Evolutionary conservation across 495 filamentous ascomycete genomes (phyloP).

Genomic region (Pseudomonodictys pantanalensis): DNA sequence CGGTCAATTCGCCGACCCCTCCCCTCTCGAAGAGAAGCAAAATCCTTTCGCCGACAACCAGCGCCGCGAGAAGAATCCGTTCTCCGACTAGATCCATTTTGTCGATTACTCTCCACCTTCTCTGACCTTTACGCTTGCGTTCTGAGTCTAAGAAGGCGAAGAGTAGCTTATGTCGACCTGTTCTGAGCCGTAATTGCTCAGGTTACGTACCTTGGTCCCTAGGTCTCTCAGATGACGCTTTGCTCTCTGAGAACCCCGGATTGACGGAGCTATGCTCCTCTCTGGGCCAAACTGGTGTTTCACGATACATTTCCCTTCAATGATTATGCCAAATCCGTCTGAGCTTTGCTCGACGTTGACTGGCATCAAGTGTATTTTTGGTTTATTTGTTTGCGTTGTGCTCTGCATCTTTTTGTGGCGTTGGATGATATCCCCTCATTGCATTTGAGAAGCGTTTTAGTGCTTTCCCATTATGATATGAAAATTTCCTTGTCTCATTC

Average conservation of each 20-base stretch:
- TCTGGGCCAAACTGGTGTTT: constrained; percentile 31
- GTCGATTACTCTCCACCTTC: constrained; percentile 33
- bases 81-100: constrained; percentile 35
- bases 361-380: constrained; percentile 24
- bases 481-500: constrained; percentile 1
- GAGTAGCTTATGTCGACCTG: constrained; percentile 29
- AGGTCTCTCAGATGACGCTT: constrained; percentile 23
- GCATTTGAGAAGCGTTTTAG: constrained; percentile 26
- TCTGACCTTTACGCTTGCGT: constrained; percentile 40
- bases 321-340: background rate
- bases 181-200: constrained; percentile 41
- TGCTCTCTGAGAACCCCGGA: constrained; percentile 21
- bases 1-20: constrained; percentile 36
- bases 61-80: constrained; percentile 38
- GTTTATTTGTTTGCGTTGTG: constrained; percentile 37
- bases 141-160: constrained; percentile 32
- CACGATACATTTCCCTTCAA: constrained; percentile 20
- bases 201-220: constrained; percentile 41
- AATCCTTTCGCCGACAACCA: constrained; percentile 25
- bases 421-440: constrained; percentile 36
- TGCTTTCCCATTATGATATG: background rate
- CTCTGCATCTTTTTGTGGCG: constrained; percentile 34
- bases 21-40: constrained; percentile 37
- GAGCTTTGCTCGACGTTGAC: background rate
- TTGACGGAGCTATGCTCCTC: constrained; percentile 20